These are phyloP conservation scores for Erodium trifolium DNA, from an alignment of 441 rosid species.

Conservation along the genomic window DNA sequence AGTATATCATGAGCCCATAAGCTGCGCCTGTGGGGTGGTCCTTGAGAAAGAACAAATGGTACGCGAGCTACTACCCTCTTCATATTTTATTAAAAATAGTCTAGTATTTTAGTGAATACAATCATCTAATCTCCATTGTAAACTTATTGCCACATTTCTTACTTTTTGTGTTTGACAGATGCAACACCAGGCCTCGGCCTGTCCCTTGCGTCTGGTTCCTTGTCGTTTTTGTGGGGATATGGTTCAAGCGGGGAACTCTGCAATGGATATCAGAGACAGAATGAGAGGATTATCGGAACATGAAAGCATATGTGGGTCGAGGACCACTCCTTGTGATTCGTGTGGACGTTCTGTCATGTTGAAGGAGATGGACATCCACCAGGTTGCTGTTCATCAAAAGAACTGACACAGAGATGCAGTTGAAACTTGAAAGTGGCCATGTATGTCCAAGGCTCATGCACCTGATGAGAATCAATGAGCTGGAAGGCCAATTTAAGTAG, in stretches of 20 bases:
- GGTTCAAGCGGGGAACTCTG: constrained; percentile 76
- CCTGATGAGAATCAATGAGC: not conserved
- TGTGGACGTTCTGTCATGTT: constrained; percentile 91
- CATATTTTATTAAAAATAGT: no score
- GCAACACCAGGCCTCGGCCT: constrained; percentile 65
- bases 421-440: no score
- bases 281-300: constrained; percentile 83
- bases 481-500: not conserved
- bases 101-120: no score
- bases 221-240: constrained; percentile 91
- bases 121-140: not conserved
- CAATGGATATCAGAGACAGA: constrained; percentile 62
- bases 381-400: constrained; percentile 74
- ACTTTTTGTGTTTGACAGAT: constrained; percentile 35
- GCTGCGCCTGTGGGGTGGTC: constrained; percentile 66
- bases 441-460: no score
- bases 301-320: constrained; percentile 81
- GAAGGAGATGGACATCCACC: constrained; percentile 95
- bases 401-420: constrained; percentile 24
- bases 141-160: not conserved
- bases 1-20: constrained; percentile 77
- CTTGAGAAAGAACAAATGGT: constrained; percentile 89
- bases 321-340: constrained; percentile 85
- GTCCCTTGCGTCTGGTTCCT: constrained; percentile 56
- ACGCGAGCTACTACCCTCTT: constrained; percentile 13